These are phyloP conservation scores for Lactarius tabidus DNA, from an alignment of 768 basidiomycete genomes.

Conservation along the genomic window DNA sequence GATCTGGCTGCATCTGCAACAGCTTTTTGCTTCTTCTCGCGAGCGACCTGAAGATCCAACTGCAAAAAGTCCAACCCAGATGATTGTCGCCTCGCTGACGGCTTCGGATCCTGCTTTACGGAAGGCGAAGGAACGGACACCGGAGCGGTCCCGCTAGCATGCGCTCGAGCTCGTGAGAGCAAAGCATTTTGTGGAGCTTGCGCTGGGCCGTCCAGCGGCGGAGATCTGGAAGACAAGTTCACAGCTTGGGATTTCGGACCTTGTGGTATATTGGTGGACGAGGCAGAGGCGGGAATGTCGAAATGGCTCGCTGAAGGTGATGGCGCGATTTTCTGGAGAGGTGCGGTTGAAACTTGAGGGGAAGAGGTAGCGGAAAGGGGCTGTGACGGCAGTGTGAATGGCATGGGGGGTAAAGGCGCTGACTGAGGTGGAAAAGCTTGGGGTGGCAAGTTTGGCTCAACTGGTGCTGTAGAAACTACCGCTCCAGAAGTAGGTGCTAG, in stretches of 20 bases:
- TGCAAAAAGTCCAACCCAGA: conserved; percentile 18
- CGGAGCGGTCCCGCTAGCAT: not conserved
- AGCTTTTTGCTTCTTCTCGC: conserved; percentile 12
- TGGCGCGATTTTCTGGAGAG: not conserved
- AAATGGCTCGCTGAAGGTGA: not conserved
- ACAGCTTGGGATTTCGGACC: not conserved
- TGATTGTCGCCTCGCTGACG: conserved; percentile 7
- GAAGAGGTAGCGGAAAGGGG: not conserved
- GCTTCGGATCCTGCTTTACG: not conserved
- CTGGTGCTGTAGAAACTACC: not conserved
- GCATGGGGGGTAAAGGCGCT: not conserved
- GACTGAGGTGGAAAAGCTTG: not conserved
- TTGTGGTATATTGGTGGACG: not conserved
- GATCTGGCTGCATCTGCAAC: not conserved
- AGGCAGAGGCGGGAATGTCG: not conserved
- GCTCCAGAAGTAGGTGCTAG: not conserved
- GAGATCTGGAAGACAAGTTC: not conserved
- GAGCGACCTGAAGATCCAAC: conserved; percentile 12
- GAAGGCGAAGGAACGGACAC: not conserved
- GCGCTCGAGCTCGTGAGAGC: not conserved
- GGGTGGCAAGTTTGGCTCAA: not conserved
- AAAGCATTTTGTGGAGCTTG: not conserved
- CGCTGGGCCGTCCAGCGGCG: not conserved
- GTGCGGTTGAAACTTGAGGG: not conserved
- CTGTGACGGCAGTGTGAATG: not conserved